These are phyloP conservation scores for Diospyros lotus DNA, from an alignment of 148 eudicot species.

Conservation along the genomic window DNA sequence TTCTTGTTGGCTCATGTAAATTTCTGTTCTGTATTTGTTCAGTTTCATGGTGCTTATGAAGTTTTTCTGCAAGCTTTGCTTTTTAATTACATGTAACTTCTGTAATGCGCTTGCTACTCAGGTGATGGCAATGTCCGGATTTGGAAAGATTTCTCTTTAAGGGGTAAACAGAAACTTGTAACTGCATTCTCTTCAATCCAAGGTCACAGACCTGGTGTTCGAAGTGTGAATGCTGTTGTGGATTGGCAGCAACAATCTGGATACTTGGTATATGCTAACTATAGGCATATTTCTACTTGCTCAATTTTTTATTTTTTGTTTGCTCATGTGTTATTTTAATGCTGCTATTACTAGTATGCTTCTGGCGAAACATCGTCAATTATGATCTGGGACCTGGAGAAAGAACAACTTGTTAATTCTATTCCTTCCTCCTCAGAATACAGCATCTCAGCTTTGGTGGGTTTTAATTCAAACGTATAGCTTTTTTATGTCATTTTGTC, in stretches of 20 bases:
- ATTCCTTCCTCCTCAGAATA: constrained; percentile 63
- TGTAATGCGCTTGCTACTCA: constrained; percentile 18
- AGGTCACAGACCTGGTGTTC: constrained; percentile 60
- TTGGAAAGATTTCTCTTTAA: constrained; percentile 78
- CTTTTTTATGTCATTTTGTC: background rate
- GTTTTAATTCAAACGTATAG: constrained; percentile 16
- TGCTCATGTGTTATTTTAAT: constrained; percentile 4
- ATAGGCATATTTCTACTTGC: background rate
- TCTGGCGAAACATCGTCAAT: constrained; percentile 69
- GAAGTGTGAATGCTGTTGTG: constrained; percentile 72
- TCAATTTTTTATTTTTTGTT: background rate
- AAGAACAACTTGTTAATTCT: constrained; percentile 80
- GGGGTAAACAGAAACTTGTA: constrained; percentile 80
- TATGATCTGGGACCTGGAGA: constrained; percentile 94
- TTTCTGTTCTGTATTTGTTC: background rate
- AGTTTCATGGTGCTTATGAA: background rate
- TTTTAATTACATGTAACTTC: constrained; percentile 5
- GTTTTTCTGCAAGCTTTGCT: background rate
- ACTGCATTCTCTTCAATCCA: constrained; percentile 86
- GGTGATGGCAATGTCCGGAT: constrained; percentile 93
- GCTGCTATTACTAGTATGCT: constrained; percentile 48
- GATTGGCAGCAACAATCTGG: constrained; percentile 99
- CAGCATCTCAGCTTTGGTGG: constrained; percentile 82
- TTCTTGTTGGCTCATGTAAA: constrained; percentile 87
- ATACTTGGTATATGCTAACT: constrained; percentile 51